Evolutionary conservation across 2,329 filamentous ascomycete species (phyloP), one percentile per base, ranked within the genome.

Genomic region (Hypoxylon sp.): DNA sequence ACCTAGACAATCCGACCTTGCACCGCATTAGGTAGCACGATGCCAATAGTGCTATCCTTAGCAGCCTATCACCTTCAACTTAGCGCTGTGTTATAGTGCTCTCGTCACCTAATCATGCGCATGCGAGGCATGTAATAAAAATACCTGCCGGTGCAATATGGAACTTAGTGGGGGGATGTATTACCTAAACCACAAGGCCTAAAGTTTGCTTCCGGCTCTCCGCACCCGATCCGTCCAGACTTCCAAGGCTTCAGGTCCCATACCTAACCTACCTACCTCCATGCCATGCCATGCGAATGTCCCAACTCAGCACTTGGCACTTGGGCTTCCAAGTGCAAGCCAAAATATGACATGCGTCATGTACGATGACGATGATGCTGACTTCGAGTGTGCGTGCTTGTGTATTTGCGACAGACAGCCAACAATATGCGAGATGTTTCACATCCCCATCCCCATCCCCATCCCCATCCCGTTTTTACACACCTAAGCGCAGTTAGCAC

Each of bases 301-400:
- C 15, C 32, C 32, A 37, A 37, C 32, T 37, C 32, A 37, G 32
- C 32, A 37, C 32, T 37, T 37, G 32, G 32, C n/a, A n/a, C n/a
- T n/a, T n/a, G n/a, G n/a, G n/a, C 32, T 6, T 41, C 37, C 53
- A 55, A 51, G 49, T 60, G 51, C 43, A 60, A 44, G 43, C 53
- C 53, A 57, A 58, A 50, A 39, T 49, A 64, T 57, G 48, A 43
- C 41, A 44, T 53, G 54, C 51, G 19, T 54, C 56, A 41, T 67
- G 60, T 64, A 64, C 57, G 34, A 64, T 64, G 54, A 64, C 56
- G 60, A 51, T 19, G 11, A 28, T 58, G 41, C n/a, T 54, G 49
- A 63, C 44, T 13, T 11, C 57, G 37, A 7, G 15, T 56, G 19
- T 41, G 37, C 39, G 41, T 44, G 13, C 10, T n/a, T 53, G 41